Evolutionary conservation across 345 rosid genomes (phyloP).

Genomic region (Schrenkiella parvula): DNA sequence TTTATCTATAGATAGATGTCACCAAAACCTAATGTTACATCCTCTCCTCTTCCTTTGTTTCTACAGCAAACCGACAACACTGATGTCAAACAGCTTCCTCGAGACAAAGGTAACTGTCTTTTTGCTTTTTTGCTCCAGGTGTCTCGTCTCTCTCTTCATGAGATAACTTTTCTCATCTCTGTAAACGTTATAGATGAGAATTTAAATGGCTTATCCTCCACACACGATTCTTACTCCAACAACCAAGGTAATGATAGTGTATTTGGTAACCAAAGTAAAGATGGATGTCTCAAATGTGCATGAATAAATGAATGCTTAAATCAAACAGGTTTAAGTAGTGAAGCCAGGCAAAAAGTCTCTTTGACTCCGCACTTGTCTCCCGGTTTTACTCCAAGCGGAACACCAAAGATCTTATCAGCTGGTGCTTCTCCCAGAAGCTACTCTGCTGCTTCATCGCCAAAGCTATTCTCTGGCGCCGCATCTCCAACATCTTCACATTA

Average conservation of each 20-base stretch:
- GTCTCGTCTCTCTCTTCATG: not conserved
- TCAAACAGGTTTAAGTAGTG: constrained; percentile 41
- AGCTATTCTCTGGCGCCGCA: constrained; percentile 53
- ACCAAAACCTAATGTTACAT: not conserved
- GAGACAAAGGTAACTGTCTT: constrained; percentile 46
- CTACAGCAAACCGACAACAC: constrained; percentile 54
- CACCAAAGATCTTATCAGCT: constrained; percentile 66
- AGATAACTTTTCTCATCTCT: not conserved
- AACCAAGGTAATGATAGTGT: constrained; percentile 48
- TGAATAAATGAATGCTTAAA: no score
- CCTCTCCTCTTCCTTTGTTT: not conserved
- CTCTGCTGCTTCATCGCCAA: constrained; percentile 69
- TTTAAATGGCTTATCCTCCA: constrained; percentile 38
- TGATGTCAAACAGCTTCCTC: constrained; percentile 64
- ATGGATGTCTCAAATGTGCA: no score
- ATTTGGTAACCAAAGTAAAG: not conserved
- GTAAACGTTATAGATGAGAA: constrained; percentile 43
- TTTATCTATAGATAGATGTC: no score
- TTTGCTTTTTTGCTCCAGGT: not conserved
- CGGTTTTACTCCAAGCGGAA: constrained; percentile 47
- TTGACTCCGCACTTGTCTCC: constrained; percentile 67
- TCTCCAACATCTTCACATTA: constrained; percentile 64
- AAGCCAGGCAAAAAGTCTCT: constrained; percentile 51
- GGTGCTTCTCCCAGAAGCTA: constrained; percentile 67
- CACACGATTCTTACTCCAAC: constrained; percentile 35